These are phyloP conservation scores for Fusarium pseudograminearum DNA, from an alignment of 2,329 filamentous ascomycete genomes.

Conservation along the genomic window DNA sequence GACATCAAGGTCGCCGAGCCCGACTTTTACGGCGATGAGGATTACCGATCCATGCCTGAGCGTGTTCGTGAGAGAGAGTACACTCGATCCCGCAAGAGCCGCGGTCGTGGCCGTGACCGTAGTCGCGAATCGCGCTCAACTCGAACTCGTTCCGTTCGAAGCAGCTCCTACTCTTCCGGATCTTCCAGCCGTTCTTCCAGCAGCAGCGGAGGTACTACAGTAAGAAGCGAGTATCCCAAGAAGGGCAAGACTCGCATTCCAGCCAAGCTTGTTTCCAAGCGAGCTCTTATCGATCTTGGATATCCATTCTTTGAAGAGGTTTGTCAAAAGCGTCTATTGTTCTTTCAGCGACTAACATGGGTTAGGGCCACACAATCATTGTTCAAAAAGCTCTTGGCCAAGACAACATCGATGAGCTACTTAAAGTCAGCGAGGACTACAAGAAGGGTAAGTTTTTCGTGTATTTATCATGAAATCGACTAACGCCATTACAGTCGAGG, in stretches of 20 bases:
- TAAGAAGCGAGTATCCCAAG: constrained; percentile 76
- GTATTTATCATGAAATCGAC: neutral
- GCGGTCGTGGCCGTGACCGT: constrained; percentile 49
- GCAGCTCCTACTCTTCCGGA: constrained; percentile 59
- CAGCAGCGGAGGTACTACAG: constrained; percentile 62
- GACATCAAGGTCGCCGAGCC: constrained; percentile 77
- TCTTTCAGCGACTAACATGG: constrained; percentile 13
- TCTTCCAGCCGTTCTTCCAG: constrained; percentile 58
- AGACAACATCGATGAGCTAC: constrained; percentile 90
- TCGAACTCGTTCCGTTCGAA: constrained; percentile 54
- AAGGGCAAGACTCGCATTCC: constrained; percentile 93
- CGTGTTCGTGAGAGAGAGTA: constrained; percentile 72
- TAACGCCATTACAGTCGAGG: constrained; percentile 27
- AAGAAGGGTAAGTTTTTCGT: constrained; percentile 63
- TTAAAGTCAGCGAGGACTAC: constrained; percentile 84
- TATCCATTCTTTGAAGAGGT: constrained; percentile 92
- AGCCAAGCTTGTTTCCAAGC: constrained; percentile 80
- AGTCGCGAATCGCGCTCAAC: constrained; percentile 58
- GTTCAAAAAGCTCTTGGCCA: constrained; percentile 88
- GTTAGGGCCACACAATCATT: constrained; percentile 81
- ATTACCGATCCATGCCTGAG: constrained; percentile 72
- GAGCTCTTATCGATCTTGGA: constrained; percentile 83
- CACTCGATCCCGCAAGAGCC: constrained; percentile 59
- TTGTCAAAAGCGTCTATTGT: constrained; percentile 45
- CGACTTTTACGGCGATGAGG: constrained; percentile 77